A percentile compares a stretch with the other conserved stretches of the same genome.
Evolutionary conservation across 2,329 filamentous ascomycete species (phyloP).

Genomic region (Thelonectria blattea): DNA sequence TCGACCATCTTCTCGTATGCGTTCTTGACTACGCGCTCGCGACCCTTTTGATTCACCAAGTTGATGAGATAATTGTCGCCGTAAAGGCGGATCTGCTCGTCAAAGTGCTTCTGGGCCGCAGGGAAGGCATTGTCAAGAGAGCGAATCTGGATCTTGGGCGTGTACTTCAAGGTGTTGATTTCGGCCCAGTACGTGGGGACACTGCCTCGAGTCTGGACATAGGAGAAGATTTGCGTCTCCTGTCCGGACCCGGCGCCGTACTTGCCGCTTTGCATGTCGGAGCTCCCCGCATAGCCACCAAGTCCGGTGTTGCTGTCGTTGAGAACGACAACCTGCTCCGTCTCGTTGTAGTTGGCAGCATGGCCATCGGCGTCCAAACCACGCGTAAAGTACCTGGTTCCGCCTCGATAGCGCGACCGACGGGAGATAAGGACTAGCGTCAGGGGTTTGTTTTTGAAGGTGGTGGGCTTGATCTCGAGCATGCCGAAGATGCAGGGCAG

Average conservation of each 20-base stretch:
- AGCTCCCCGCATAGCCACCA: slow-evolving; percentile 79
- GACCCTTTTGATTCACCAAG: slow-evolving; percentile 93
- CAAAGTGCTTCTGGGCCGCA: slow-evolving; percentile 85
- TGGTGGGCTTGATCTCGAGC: slow-evolving; percentile 86
- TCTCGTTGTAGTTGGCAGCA: slow-evolving; percentile 99
- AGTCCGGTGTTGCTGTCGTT: slow-evolving; percentile 80
- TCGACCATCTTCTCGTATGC: slow-evolving; percentile 93
- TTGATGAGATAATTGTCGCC: slow-evolving; percentile 98
- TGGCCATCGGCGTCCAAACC: slow-evolving; percentile 92
- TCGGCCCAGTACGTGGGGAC: slow-evolving; percentile 97
- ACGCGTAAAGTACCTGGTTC: slow-evolving; percentile 93
- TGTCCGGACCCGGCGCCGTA: slow-evolving; percentile 63
- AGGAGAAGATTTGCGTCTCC: slow-evolving; percentile 89
- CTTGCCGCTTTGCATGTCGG: slow-evolving; percentile 77
- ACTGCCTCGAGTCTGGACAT: slow-evolving; percentile 95
- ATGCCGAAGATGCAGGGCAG: slow-evolving; percentile 96
- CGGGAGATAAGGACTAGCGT: slow-evolving; percentile 89
- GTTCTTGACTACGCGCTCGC: slow-evolving; percentile 86
- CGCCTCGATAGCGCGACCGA: slow-evolving; percentile 84
- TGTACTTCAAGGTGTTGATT: slow-evolving; percentile 91
- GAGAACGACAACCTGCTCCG: slow-evolving; percentile 87
- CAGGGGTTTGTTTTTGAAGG: slow-evolving; percentile 81
- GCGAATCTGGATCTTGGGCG: slow-evolving; percentile 86
- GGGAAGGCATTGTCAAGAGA: slow-evolving; percentile 79
- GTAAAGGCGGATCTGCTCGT: slow-evolving; percentile 91